These are phyloP conservation scores for Puccinia coronata DNA, from an alignment of 1,284 basidiomycete species.

Conservation along the genomic window DNA sequence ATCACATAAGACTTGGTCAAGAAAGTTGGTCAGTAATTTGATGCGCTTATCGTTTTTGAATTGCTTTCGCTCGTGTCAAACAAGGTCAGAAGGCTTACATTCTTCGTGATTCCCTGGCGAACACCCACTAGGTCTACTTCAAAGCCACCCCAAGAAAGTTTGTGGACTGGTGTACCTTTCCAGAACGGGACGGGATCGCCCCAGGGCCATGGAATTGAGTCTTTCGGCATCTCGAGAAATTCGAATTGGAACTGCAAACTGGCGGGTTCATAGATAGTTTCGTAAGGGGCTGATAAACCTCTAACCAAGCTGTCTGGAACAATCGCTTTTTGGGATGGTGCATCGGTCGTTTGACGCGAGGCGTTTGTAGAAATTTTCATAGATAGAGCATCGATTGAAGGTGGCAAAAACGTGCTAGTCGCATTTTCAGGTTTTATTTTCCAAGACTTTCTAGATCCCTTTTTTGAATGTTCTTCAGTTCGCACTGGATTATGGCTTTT, in stretches of 20 bases:
- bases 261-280: not conserved
- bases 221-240: conserved; percentile 49
- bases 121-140: conserved; percentile 54
- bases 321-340: conserved; percentile 2
- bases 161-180: conserved; percentile 51
- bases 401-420: not conserved
- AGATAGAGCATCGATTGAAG: conserved; percentile 8
- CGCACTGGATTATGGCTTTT: not conserved
- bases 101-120: conserved; percentile 48
- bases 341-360: not conserved
- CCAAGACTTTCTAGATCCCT: not conserved
- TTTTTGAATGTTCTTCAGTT: not conserved
- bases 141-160: conserved; percentile 54
- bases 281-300: conserved; percentile 25
- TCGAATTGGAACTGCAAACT: conserved; percentile 9
- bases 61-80: not conserved
- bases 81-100: conserved; percentile 48
- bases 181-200: conserved; percentile 52
- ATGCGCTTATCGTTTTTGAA: not conserved
- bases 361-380: not conserved
- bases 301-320: conserved; percentile 22
- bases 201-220: conserved; percentile 52
- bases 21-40: not conserved
- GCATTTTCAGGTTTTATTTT: not conserved
- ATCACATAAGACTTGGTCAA: conserved; percentile 52